Evolutionary conservation across 805 yeast genomes (phyloP).

Genomic region (Pichia nakasei): DNA sequence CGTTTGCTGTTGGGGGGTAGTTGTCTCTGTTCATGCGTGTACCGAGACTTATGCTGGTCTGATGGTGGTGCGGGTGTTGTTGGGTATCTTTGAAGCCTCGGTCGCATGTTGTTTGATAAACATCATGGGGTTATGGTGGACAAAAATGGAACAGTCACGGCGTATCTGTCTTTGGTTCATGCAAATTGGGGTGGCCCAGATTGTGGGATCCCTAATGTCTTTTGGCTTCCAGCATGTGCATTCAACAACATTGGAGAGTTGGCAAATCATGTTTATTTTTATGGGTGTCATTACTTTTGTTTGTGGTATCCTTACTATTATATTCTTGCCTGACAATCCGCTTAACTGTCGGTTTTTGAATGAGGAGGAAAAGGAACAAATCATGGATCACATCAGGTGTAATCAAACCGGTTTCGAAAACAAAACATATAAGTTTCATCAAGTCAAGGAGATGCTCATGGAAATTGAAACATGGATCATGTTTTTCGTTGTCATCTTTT

Average conservation of each 20-base stretch:
- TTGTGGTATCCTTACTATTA: conserved; percentile 21
- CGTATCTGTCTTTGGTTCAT: conserved; percentile 18
- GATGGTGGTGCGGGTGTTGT: conserved; percentile 33
- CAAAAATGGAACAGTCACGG: conserved; percentile 18
- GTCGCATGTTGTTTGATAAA: conserved; percentile 12
- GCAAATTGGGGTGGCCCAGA: conserved; percentile 16
- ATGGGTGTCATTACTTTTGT: conserved; percentile 22
- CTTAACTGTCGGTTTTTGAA: conserved; percentile 20
- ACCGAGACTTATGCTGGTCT: conserved; percentile 38
- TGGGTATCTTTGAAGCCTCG: conserved; percentile 32
- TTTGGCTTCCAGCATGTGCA: conserved; percentile 22
- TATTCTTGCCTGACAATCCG: conserved; percentile 27
- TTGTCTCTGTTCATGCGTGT: conserved; percentile 33
- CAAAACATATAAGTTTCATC: conserved; percentile 20
- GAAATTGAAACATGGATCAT: too few species aligned
- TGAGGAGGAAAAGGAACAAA: conserved; percentile 28
- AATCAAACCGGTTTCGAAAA: conserved; percentile 28
- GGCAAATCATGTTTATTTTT: conserved; percentile 25
- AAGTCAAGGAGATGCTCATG: conserved; percentile 17
- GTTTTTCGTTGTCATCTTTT: too few species aligned
- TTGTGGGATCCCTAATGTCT: conserved; percentile 21
- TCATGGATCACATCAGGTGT: conserved; percentile 19
- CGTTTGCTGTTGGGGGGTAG: conserved; percentile 27
- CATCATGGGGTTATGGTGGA: conserved; percentile 18
- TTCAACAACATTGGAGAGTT: conserved; percentile 13